Percentiles rank a stretch among this genome's conserved stretches.
Conservation (phyloP, 768 basidiomycete genomes). For the Exsudoporus frostii region DNA sequence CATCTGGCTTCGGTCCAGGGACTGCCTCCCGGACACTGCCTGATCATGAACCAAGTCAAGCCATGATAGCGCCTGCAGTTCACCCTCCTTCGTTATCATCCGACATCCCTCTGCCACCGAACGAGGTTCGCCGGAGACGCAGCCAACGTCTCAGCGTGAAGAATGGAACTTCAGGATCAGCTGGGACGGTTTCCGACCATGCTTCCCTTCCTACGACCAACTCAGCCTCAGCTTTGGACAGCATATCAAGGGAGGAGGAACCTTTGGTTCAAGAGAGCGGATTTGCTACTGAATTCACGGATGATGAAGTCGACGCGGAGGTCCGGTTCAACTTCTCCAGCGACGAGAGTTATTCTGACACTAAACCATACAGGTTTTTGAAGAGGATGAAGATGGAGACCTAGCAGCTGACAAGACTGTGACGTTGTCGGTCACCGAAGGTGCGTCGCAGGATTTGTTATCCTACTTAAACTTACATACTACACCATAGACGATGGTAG, state of each 20-base stretch:
- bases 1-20: slow-evolving; percentile 64
- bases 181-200: slow-evolving; percentile 10
- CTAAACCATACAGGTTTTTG: slow-evolving; percentile 55
- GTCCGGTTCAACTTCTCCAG: slow-evolving; percentile 23
- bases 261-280: slow-evolving; percentile 60
- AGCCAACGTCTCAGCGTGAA: slow-evolving; percentile 83
- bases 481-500: slow-evolving; percentile 72
- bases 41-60: slow-evolving; percentile 33
- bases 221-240: slow-evolving; percentile 28
- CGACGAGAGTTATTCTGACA: slow-evolving; percentile 11
- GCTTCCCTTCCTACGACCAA: slow-evolving; percentile 22
- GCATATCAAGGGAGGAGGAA: slow-evolving; percentile 38
- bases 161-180: slow-evolving; percentile 33
- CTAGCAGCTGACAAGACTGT: slow-evolving; percentile 79
- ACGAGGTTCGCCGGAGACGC: slow-evolving; percentile 59
- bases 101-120: slow-evolving; percentile 34
- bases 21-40: slow-evolving; percentile 37
- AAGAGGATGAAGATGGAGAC: slow-evolving; percentile 82
- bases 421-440: slow-evolving; percentile 77
- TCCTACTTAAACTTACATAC: slow-evolving; percentile 6
- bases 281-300: slow-evolving; percentile 71
- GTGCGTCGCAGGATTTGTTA: slow-evolving; percentile 35
- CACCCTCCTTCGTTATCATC: slow-evolving; percentile 35
- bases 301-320: slow-evolving; percentile 84
- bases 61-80: slow-evolving; percentile 25